Evolutionary conservation across 106 monocot genomes (phyloP).

Genomic region (Apostasia ramifera): DNA sequence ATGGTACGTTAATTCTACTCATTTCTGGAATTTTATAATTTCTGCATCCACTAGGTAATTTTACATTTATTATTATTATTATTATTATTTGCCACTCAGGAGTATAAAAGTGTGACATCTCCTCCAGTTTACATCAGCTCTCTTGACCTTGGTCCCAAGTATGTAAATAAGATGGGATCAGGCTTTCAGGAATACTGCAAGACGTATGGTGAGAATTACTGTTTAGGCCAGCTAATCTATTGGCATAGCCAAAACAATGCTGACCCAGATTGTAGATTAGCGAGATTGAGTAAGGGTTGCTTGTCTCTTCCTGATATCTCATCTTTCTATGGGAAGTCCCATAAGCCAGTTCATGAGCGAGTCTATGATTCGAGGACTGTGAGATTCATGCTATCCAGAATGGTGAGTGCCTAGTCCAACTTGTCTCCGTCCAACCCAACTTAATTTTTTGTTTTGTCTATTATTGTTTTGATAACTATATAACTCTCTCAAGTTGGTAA

Average conservation of each 20-base stretch:
- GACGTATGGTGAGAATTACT: constrained; percentile 78
- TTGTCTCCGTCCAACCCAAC: too few relatives aligned
- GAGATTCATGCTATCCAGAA: constrained; percentile 69
- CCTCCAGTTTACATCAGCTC: constrained; percentile 92
- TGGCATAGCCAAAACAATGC: constrained; percentile 80
- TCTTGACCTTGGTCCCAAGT: constrained; percentile 92
- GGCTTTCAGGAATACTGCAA: constrained; percentile 91
- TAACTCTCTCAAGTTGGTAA: too few relatives aligned
- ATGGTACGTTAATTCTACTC: constrained; percentile 28
- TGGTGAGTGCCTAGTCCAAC: constrained; percentile 43
- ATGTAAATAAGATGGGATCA: constrained; percentile 70
- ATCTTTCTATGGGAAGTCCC: constrained; percentile 73
- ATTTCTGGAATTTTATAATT: too few relatives aligned
- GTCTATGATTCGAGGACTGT: constrained; percentile 78
- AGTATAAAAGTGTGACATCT: constrained; percentile 64
- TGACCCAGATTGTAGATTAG: constrained; percentile 72
- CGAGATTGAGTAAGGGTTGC: constrained; percentile 75
- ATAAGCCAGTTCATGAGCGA: constrained; percentile 45
- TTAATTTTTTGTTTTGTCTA: too few relatives aligned
- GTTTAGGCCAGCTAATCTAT: constrained; percentile 89
- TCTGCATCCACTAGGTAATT: too few relatives aligned
- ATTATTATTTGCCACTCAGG: constrained; percentile 26
- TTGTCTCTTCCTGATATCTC: constrained; percentile 64
- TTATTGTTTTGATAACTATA: too few relatives aligned
- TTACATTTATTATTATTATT: neutral